phyloP scores from a whole-genome alignment of 2,329 filamentous ascomycete genomes.

The Pseudogymnoascus sp. region DNA sequence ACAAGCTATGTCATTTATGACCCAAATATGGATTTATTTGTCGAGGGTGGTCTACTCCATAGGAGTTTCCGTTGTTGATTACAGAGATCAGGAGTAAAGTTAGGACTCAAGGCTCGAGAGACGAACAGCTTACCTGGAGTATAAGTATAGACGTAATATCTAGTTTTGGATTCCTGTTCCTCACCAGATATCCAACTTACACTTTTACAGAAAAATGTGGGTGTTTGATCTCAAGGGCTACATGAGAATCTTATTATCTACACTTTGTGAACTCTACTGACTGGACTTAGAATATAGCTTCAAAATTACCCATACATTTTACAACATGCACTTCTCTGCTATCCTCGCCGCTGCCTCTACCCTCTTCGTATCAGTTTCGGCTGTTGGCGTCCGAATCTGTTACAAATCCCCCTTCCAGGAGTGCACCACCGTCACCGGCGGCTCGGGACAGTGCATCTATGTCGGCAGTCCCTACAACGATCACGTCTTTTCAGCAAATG shows the following conservation, averaged over 20 bases:
- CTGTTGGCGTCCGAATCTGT: neutral
- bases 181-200: neutral
- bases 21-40: neutral
- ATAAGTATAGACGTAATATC: neutral
- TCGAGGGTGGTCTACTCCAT: neutral
- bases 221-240: neutral
- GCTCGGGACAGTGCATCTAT: neutral
- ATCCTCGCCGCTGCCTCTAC: neutral
- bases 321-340: neutral
- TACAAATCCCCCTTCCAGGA: neutral
- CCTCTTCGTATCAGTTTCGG: neutral
- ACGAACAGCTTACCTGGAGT: neutral
- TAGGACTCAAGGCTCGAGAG: neutral
- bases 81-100: neutral
- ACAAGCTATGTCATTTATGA: neutral
- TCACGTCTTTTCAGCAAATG: neutral
- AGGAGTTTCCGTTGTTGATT: neutral
- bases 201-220: neutral
- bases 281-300: neutral
- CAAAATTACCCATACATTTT: neutral
- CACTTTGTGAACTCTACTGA: neutral
- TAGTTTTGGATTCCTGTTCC: neutral
- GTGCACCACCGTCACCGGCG: neutral
- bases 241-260: neutral
- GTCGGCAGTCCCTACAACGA: neutral